Percentiles rank a stretch among this genome's conserved stretches.
Conservation (phyloP, 306 rosid genomes). For the Cotoneaster glaucophyllus region DNA sequence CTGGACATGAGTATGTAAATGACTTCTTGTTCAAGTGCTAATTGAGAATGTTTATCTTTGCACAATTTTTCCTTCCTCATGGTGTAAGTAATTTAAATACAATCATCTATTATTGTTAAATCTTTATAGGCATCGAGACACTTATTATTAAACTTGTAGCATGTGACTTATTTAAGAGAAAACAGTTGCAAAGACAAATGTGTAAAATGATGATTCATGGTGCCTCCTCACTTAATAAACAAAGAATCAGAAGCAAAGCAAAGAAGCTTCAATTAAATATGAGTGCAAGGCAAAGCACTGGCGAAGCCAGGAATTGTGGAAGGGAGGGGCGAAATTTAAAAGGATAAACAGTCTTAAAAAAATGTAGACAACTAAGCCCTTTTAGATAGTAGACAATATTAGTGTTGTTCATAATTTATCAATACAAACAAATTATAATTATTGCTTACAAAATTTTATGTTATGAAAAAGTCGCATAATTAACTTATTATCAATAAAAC, state of each 20-base stretch:
- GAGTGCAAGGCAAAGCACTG: slow-evolving; percentile 40
- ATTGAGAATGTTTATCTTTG: not conserved
- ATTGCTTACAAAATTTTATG: too few relatives aligned
- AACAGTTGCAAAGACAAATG: slow-evolving; percentile 6
- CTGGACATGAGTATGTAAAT: not conserved
- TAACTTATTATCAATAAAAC: too few relatives aligned
- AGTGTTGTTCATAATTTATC: too few relatives aligned
- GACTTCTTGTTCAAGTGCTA: not conserved
- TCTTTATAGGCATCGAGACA: not conserved
- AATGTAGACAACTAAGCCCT: too few relatives aligned
- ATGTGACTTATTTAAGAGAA: slow-evolving; percentile 16
- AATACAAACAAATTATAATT: too few relatives aligned
- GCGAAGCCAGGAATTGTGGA: too few relatives aligned
- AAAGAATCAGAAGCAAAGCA: slow-evolving; percentile 39
- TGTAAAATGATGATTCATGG: slow-evolving; percentile 1
- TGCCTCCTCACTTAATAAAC: slow-evolving; percentile 24
- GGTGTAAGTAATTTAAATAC: not conserved
- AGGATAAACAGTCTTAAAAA: too few relatives aligned
- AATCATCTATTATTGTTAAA: not conserved
- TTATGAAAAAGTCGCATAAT: too few relatives aligned
- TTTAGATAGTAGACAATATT: too few relatives aligned
- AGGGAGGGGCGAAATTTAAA: too few relatives aligned
- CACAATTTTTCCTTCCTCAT: not conserved
- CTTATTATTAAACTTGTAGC: not conserved
- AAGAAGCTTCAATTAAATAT: slow-evolving; percentile 12